Base-by-base conservation (phyloP, 2,329 filamentous ascomycete species). In the Penicillium sp. region DNA sequence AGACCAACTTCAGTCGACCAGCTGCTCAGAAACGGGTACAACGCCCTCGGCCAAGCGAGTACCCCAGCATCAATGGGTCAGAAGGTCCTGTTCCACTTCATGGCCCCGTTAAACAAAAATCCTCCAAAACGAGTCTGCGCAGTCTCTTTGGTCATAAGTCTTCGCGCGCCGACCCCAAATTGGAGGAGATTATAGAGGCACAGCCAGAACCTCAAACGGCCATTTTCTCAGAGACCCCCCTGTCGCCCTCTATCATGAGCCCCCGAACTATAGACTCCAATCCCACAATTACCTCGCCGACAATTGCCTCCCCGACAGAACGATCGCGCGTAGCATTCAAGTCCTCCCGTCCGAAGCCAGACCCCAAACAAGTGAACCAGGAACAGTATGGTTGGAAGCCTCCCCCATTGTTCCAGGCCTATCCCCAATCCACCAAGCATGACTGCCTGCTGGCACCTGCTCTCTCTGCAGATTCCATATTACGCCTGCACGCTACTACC, bases 381-480 rank as follows among this genome's bases (percentile, higher is more conserved):
- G 58, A 65, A 60, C 50, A 62, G 59, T 59, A 57, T 26, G 59
- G 59, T 12, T 87, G 83, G 83, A 78, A 80, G 49, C 79, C 83
- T 15, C 87, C 88, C 6, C 87, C 88, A 2, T 72, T 96, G 12
- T 94, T 90, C 66, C 86, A 95, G 65, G 88, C 87, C 12, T 95
- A 89, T 64, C 85, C 87, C 0, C 89, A 95, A 67, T 82, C 88
- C 3, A 78, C 88, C 57, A 89, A 86, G 61, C 81, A 93, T 65
- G 82, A 81, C 10, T 81, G 78, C 15, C 73, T 95, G 3, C 78
- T 83, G 24, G 78, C 85, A 15, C 84, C 84, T 33, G 79, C 77
- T 2, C 69, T 85, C 10, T 80, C 85, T 1, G 78, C 84, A 2
- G 89, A 94, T 53, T 70, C 78, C 1, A 79, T 93, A 41, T 65